Percentiles rank a stretch among this genome's conserved stretches.
These are phyloP conservation scores for Paraleonurus japonicus DNA, from an alignment of 257 asterid genomes.

Conservation along the genomic window DNA sequence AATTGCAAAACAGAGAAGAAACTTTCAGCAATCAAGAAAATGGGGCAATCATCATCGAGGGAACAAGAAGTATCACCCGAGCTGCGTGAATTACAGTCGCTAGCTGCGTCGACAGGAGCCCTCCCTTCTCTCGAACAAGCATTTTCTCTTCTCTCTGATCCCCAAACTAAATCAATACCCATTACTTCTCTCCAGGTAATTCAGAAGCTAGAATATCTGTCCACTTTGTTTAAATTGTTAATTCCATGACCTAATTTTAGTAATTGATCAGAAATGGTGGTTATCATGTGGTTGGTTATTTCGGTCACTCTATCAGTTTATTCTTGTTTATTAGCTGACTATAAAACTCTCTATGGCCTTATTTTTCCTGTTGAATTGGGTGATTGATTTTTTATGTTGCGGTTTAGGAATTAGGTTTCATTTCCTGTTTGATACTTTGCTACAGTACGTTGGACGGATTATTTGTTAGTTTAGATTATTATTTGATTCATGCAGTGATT, in stretches of 20 bases:
- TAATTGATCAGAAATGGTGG: background rate
- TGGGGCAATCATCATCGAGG: constrained; percentile 87
- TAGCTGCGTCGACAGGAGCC: constrained; percentile 87
- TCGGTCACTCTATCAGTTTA: background rate
- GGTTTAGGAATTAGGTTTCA: background rate
- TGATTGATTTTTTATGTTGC: background rate
- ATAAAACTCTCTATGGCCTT: background rate
- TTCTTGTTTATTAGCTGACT: background rate
- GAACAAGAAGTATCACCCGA: constrained; percentile 56
- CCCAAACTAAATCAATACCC: constrained; percentile 60
- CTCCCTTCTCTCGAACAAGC: constrained; percentile 63
- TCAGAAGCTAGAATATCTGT: background rate
- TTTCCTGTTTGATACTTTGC: background rate
- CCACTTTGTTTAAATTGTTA: background rate
- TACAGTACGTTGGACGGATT: background rate
- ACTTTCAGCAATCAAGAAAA: constrained; percentile 21
- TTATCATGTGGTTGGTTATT: background rate
- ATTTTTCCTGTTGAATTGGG: background rate
- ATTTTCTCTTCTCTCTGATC: constrained; percentile 68
- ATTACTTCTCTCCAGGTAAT: constrained; percentile 62
- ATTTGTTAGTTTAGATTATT: background rate
- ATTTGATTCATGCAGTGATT: background rate
- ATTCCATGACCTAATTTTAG: background rate
- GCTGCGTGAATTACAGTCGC: constrained; percentile 65
- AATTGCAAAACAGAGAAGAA: background rate